These are phyloP conservation scores for Henckelia pumila DNA, from an alignment of 257 asterid genomes.

Conservation along the genomic window DNA sequence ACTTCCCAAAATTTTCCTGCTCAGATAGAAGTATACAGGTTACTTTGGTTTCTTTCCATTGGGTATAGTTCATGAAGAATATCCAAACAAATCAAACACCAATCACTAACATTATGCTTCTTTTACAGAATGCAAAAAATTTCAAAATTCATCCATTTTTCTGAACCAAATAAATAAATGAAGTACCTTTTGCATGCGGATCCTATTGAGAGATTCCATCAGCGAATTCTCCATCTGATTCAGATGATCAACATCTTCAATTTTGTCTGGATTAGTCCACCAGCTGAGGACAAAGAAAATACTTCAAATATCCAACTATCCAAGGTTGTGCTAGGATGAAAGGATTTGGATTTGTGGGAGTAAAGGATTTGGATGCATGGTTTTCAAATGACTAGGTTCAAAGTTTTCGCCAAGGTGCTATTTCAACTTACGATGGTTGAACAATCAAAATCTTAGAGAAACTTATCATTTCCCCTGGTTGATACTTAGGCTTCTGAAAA, in stretches of 20 bases:
- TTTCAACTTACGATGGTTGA: too few relatives aligned
- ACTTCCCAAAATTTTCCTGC: slow-evolving; percentile 49
- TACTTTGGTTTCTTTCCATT: slow-evolving; percentile 1
- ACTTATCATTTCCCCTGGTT: too few relatives aligned
- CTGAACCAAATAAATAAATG: not conserved
- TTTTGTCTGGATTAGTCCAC: slow-evolving; percentile 79
- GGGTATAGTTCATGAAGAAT: not conserved
- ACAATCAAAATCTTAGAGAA: too few relatives aligned
- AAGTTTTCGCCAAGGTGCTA: too few relatives aligned
- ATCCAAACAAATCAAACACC: not conserved
- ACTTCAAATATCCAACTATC: not conserved
- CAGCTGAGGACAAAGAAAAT: slow-evolving; percentile 39
- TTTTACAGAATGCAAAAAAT: not conserved
- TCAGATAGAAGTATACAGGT: slow-evolving; percentile 17
- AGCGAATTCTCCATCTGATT: slow-evolving; percentile 73
- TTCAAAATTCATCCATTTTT: not conserved
- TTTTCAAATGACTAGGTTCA: too few relatives aligned
- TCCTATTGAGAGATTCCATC: slow-evolving; percentile 49
- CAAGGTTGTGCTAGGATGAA: too few relatives aligned
- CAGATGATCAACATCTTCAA: slow-evolving; percentile 61
- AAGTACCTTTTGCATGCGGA: slow-evolving; percentile 53
- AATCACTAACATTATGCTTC: not conserved
- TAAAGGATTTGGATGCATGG: too few relatives aligned
- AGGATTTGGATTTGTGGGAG: too few relatives aligned
- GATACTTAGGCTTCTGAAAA: too few relatives aligned